Evolutionary conservation across 176 grass and related monocot genomes (phyloP).

Genomic region (Oryza brachyantha): DNA sequence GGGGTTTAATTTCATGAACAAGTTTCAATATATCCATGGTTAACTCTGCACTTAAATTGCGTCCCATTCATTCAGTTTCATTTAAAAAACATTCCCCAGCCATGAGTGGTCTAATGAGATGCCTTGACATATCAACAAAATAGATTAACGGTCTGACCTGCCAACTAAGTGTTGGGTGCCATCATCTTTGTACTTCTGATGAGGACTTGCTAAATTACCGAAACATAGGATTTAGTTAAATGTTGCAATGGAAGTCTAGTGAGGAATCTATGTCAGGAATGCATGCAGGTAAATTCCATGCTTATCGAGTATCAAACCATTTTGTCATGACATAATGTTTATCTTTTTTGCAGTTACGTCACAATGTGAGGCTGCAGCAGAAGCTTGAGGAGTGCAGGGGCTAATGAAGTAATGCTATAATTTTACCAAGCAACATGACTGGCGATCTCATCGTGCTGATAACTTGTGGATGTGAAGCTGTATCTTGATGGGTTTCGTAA

Average conservation of each 20-base stretch:
- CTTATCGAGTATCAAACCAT: not conserved
- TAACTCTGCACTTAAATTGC: not conserved
- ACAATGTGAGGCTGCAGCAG: conserved; percentile 48
- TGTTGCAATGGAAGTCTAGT: not conserved
- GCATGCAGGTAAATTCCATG: not conserved
- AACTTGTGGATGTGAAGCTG: conserved; percentile 21
- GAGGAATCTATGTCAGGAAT: not conserved
- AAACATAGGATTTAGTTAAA: not conserved
- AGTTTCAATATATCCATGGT: no score
- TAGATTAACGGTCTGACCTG: conserved; percentile 2
- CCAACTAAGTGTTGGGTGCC: not conserved
- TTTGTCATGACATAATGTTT: conserved; percentile 23
- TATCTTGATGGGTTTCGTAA: conserved; percentile 29
- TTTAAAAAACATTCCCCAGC: not conserved
- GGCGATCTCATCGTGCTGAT: conserved; percentile 11
- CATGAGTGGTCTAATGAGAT: not conserved
- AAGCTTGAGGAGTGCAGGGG: conserved; percentile 55
- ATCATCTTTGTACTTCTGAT: not conserved
- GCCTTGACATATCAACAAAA: conserved; percentile 13
- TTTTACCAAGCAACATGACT: conserved; percentile 9
- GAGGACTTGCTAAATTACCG: not conserved
- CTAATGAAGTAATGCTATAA: conserved; percentile 30
- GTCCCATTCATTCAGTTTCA: not conserved
- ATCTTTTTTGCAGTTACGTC: conserved; percentile 35
- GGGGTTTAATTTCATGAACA: not conserved